These are phyloP conservation scores for Mucor racemosus DNA, from an alignment of 371 early-diverging fungal genomes.

Conservation along the genomic window DNA sequence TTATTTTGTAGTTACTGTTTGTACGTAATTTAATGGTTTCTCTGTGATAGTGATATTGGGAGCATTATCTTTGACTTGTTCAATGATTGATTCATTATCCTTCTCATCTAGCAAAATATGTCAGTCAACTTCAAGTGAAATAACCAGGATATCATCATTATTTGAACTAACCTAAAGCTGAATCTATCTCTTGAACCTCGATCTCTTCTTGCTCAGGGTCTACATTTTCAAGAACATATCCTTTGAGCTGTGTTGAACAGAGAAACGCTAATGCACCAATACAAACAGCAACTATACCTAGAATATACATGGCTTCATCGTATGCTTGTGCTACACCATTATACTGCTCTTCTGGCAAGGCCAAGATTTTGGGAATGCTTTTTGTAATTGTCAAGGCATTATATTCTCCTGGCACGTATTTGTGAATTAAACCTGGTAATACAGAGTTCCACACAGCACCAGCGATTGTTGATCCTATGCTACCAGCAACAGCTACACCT, in stretches of 20 bases:
- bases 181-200: neutral
- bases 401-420: conserved; percentile 45
- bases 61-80: too few species aligned
- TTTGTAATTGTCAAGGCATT: conserved; percentile 6
- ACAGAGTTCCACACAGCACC: conserved; percentile 54
- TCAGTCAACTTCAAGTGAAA: too few species aligned
- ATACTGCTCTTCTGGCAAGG: conserved; percentile 25
- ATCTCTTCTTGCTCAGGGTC: neutral
- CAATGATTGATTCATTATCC: too few species aligned
- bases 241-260: neutral
- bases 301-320: conserved; percentile 36
- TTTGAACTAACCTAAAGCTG: neutral
- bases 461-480: conserved; percentile 49
- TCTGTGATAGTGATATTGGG: too few species aligned
- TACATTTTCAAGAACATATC: neutral
- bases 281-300: conserved; percentile 39
- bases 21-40: too few species aligned
- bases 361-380: conserved; percentile 15
- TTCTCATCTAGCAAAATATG: too few species aligned
- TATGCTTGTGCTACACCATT: conserved; percentile 20
- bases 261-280: conserved; percentile 1
- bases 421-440: conserved; percentile 37
- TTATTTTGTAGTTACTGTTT: too few species aligned
- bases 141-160: too few species aligned
- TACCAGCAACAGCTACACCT: conserved; percentile 40